These are phyloP conservation scores for Russula abietina DNA, from an alignment of 768 basidiomycete genomes.

Conservation along the genomic window DNA sequence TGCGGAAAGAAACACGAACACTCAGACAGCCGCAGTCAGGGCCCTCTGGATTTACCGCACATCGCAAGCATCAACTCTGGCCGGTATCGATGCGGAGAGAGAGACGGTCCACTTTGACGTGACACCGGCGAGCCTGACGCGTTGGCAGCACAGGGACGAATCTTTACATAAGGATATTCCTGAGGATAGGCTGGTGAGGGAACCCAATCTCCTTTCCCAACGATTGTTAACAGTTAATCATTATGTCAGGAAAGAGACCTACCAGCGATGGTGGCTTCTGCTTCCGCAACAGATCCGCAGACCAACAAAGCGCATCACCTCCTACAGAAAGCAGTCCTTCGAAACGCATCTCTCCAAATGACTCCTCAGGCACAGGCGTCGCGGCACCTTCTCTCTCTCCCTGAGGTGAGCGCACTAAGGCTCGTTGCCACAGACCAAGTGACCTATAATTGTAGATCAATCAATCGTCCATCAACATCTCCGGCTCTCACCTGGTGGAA, in stretches of 20 bases:
- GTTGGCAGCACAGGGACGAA: constrained; percentile 15
- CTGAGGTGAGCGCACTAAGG: neutral
- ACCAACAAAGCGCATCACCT: neutral
- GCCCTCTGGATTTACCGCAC: neutral
- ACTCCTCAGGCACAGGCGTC: neutral
- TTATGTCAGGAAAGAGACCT: neutral
- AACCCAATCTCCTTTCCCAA: neutral
- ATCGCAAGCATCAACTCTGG: neutral
- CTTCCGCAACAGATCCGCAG: neutral
- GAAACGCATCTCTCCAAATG: neutral
- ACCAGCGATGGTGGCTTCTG: neutral
- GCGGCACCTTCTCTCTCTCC: constrained; percentile 1
- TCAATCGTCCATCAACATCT: constrained; percentile 14
- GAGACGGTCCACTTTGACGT: constrained; percentile 2
- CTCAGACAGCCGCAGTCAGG: too few species aligned
- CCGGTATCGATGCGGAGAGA: neutral
- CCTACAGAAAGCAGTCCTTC: neutral
- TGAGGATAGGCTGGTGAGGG: neutral
- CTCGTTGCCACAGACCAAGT: neutral
- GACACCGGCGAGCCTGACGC: neutral
- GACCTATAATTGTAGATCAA: neutral
- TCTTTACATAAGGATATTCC: neutral
- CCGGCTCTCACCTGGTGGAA: neutral
- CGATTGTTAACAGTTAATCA: neutral
- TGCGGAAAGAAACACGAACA: neutral